phyloP scores from a whole-genome alignment of 108 stramenopile species.

The Skeletonema marinoi region DNA sequence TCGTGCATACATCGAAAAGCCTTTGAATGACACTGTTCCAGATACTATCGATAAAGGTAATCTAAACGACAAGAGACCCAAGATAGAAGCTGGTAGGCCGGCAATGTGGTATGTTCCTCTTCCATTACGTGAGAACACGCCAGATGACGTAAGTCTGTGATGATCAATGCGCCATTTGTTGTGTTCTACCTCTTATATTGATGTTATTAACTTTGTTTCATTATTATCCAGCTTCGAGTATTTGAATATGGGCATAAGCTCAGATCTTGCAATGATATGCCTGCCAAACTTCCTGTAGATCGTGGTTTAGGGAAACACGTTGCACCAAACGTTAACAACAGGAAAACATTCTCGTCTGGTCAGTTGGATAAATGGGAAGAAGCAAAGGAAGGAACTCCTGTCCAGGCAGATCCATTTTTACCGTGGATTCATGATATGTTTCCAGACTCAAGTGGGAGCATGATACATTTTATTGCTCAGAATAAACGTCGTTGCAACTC shows the following conservation, averaged over 20 bases:
- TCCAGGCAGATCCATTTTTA: constrained; percentile 44
- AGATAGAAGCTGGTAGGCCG: constrained; percentile 47
- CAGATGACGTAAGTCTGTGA: constrained; percentile 43
- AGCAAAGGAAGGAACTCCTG: constrained; percentile 54
- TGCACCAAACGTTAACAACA: constrained; percentile 56
- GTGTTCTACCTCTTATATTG: not conserved
- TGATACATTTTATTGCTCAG: constrained; percentile 38
- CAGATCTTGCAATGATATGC: constrained; percentile 66
- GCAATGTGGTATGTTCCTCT: constrained; percentile 60
- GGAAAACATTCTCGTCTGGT: constrained; percentile 26
- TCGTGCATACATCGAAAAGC: constrained; percentile 62
- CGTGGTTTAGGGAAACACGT: constrained; percentile 51
- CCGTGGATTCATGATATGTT: constrained; percentile 54
- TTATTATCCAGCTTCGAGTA: constrained; percentile 21
- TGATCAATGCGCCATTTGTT: not conserved
- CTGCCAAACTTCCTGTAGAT: constrained; percentile 68
- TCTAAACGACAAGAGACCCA: constrained; percentile 38
- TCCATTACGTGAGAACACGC: constrained; percentile 59
- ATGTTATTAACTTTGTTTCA: not conserved
- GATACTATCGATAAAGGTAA: constrained; percentile 51
- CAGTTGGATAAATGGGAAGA: constrained; percentile 47
- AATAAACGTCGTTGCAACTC: constrained; percentile 53
- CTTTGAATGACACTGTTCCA: constrained; percentile 56
- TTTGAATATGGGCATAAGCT: constrained; percentile 47
- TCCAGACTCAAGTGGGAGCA: constrained; percentile 25